Base-by-base conservation (phyloP, 1,139 yeast species). In the Diutina neorugosa region DNA sequence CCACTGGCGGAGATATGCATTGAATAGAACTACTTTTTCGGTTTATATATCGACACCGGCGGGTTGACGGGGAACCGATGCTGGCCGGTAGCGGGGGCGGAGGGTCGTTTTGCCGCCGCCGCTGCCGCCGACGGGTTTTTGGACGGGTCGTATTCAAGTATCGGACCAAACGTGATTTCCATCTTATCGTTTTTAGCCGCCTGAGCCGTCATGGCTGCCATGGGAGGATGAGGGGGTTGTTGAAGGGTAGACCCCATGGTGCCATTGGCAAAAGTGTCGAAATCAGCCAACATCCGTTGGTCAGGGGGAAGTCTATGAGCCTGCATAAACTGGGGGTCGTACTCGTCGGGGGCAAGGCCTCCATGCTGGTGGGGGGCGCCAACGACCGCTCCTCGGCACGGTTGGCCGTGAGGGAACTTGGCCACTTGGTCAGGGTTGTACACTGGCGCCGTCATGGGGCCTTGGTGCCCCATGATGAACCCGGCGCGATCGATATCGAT, bases 101-200 rank as follows among this genome's bases (percentile, higher is more conserved):
- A 2, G 4, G 20, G n/a, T n/a, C 5, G 9, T 4, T 27, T 31
- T 3, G 31, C 3, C 5, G 31, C 3, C 11, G n/a, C 25, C 14
- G 50, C 50, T 6, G 16, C 19, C 9, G 48, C 48, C 12, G 16
- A 25, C 12, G 48, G 48, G 25, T 46, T 46, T 9, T 27, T 46
- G n/a, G 50, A 27, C n/a, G 50, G 50, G 21, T 46, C 50, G 31
- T 46, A 46, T 14, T 46, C 50, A 9, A 46, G 37, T 5, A 46
- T 46, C n/a, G 50, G 50, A 4, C 50, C 50, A 46, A 46, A 46
- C 12, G 50, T 46, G 14, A 46, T 46, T 16, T 46, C 41, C 50
- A 27, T 16, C 18, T 16, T 23, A 37, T 46, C 27, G n/a, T 18
- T 41, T 23, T 46, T 46, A n/a, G 27, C 27, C 5, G 25, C 3